Evolutionary conservation across 495 filamentous ascomycete species (phyloP).

Genomic region (Hypomontagnella monticulosa): DNA sequence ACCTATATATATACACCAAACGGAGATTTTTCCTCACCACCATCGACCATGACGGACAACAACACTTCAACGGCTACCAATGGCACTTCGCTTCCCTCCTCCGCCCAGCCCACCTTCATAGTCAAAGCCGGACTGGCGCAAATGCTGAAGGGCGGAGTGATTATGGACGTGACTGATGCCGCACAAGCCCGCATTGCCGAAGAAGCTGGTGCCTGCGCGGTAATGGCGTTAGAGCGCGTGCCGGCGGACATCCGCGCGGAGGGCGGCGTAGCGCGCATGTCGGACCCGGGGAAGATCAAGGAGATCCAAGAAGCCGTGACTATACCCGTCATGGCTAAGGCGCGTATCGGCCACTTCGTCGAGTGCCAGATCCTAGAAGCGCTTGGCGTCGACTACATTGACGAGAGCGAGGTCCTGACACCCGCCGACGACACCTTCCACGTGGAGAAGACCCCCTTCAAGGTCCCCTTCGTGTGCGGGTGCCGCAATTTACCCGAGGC

Average conservation of each 20-base stretch:
- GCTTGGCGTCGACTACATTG: constrained; percentile 95
- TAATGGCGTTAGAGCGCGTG: constrained; percentile 98
- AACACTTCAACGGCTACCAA: constrained; percentile 26
- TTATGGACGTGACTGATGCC: constrained; percentile 98
- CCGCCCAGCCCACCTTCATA: constrained; percentile 60
- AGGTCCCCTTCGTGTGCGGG: constrained; percentile 93
- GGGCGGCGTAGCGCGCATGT: constrained; percentile 97
- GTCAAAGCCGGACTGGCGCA: constrained; percentile 94
- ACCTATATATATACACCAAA: too few species aligned
- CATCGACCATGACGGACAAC: constrained; percentile 42
- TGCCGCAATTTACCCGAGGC: constrained; percentile 97
- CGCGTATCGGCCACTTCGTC: constrained; percentile 95
- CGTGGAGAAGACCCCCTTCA: constrained; percentile 87
- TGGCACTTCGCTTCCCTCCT: constrained; percentile 28
- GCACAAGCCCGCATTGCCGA: constrained; percentile 97
- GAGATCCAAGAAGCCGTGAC: constrained; percentile 97
- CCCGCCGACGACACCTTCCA: constrained; percentile 91
- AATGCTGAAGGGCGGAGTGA: constrained; percentile 98
- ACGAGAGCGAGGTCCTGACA: constrained; percentile 96
- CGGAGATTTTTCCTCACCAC: not conserved
- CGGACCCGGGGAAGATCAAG: constrained; percentile 92
- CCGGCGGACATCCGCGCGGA: constrained; percentile 94
- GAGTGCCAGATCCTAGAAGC: constrained; percentile 98
- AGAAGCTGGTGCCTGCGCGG: constrained; percentile 92
- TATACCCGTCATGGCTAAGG: constrained; percentile 99